Percentiles rank a stretch among this genome's conserved stretches.
Conservation (phyloP, 345 rosid genomes). For the Theobroma cacao region DNA sequence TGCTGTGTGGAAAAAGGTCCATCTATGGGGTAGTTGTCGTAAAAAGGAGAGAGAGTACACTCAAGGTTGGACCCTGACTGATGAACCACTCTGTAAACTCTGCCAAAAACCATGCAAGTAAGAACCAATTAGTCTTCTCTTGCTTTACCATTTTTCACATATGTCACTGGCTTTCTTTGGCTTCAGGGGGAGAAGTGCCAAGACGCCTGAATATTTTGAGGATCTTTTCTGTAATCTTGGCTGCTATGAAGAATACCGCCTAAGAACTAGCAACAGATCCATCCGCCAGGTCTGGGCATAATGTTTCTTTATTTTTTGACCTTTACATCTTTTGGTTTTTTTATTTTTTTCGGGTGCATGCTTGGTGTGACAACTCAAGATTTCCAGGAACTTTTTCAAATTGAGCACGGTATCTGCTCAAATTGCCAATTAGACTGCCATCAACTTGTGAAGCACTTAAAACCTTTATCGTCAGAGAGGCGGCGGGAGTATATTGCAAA, state of each 20-base stretch:
- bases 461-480: slow-evolving; percentile 64
- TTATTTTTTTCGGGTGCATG: background rate
- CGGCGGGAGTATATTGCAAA: slow-evolving; percentile 51
- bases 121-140: slow-evolving; percentile 26
- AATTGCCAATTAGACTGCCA: slow-evolving; percentile 88
- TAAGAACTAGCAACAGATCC: slow-evolving; percentile 73
- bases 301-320: background rate
- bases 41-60: slow-evolving; percentile 73
- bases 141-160: slow-evolving; percentile 9
- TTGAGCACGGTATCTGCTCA: slow-evolving; percentile 82
- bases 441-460: slow-evolving; percentile 65
- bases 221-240: slow-evolving; percentile 84
- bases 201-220: slow-evolving; percentile 85
- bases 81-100: slow-evolving; percentile 93
- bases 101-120: slow-evolving; percentile 86
- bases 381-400: slow-evolving; percentile 80
- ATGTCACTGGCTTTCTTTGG: background rate
- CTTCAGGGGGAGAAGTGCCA: slow-evolving; percentile 70
- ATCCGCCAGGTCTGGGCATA: slow-evolving; percentile 67
- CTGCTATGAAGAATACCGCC: slow-evolving; percentile 86
- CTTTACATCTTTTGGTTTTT: background rate
- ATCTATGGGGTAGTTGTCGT: slow-evolving; percentile 42
- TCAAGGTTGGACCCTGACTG: slow-evolving; percentile 72
- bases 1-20: slow-evolving; percentile 75
- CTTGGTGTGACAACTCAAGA: slow-evolving; percentile 7